Percentiles rank a stretch among this genome's conserved stretches.
Conservation (phyloP, 805 yeast genomes). For the Metschnikowia baotianmanensis region DNA sequence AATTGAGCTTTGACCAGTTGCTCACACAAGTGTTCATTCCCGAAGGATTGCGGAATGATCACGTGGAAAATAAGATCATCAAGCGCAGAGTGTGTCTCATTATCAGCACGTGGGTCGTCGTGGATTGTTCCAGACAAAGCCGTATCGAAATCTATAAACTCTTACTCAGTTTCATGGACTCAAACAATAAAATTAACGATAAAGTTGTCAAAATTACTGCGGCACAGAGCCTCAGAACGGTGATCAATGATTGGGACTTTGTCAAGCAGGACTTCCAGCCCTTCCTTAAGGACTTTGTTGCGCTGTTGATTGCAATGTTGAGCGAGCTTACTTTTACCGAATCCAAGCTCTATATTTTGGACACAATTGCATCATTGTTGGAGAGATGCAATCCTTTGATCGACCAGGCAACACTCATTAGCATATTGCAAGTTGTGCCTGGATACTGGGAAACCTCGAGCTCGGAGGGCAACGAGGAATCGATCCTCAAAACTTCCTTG, state of each 20-base stretch:
- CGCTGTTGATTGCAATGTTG: conserved; percentile 49
- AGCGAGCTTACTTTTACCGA: conserved; percentile 59
- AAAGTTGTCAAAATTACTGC: conserved; percentile 79
- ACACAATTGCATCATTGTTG: conserved; percentile 61
- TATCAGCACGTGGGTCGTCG: conserved; percentile 76
- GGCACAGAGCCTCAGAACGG: conserved; percentile 60
- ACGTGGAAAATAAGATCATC: conserved; percentile 53
- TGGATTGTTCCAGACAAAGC: conserved; percentile 59
- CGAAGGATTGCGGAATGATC: conserved; percentile 49
- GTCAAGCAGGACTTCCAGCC: conserved; percentile 65
- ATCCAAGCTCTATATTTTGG: conserved; percentile 69
- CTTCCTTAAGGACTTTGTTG: conserved; percentile 52
- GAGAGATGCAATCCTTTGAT: conserved; percentile 65
- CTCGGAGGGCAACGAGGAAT: conserved; percentile 34
- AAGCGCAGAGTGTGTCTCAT: conserved; percentile 76
- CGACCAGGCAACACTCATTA: conserved; percentile 47
- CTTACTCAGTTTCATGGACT: conserved; percentile 48
- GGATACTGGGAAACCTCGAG: conserved; percentile 67
- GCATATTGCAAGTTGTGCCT: conserved; percentile 60
- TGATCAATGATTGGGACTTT: conserved; percentile 87
- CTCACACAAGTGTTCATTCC: conserved; percentile 66
- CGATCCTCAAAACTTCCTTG: conserved; percentile 39
- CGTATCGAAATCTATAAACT: conserved; percentile 58
- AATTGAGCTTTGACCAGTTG: conserved; percentile 66
- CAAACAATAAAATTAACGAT: conserved; percentile 53